Conservation (phyloP, 345 rosid species). For the Anacardium occidentale region DNA sequence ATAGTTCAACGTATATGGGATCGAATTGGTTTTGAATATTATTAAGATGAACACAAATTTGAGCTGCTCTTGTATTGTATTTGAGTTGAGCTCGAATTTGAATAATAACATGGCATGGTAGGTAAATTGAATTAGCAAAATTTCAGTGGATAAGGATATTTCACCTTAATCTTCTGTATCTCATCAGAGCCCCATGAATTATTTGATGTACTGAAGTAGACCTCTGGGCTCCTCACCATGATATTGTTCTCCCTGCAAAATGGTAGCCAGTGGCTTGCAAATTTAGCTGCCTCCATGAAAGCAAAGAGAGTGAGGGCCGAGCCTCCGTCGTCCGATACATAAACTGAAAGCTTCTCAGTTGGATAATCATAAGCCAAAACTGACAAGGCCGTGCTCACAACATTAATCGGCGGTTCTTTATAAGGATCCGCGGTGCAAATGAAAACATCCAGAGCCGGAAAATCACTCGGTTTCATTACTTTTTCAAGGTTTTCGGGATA, state of each 20-base stretch:
- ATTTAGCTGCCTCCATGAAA: slow-evolving; percentile 69
- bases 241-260: slow-evolving; percentile 50
- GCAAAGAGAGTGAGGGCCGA: slow-evolving; percentile 71
- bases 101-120: no score
- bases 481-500: slow-evolving; percentile 44
- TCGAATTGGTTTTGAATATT: no score
- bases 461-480: slow-evolving; percentile 29
- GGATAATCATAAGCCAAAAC: slow-evolving; percentile 87
- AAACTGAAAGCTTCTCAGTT: slow-evolving; percentile 58
- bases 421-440: slow-evolving; percentile 89
- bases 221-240: slow-evolving; percentile 52
- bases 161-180: slow-evolving; percentile 52
- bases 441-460: slow-evolving; percentile 64
- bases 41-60: no score
- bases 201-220: slow-evolving; percentile 42
- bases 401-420: slow-evolving; percentile 77
- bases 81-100: no score
- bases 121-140: background rate
- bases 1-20: no score
- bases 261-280: slow-evolving; percentile 70
- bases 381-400: slow-evolving; percentile 71
- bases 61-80: no score
- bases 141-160: background rate
- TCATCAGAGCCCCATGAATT: slow-evolving; percentile 28
- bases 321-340: slow-evolving; percentile 87